Percentiles rank a stretch among this genome's conserved stretches.
phyloP scores from a whole-genome alignment of 352 stramenopile genomes.

The Phytophthora litchii region DNA sequence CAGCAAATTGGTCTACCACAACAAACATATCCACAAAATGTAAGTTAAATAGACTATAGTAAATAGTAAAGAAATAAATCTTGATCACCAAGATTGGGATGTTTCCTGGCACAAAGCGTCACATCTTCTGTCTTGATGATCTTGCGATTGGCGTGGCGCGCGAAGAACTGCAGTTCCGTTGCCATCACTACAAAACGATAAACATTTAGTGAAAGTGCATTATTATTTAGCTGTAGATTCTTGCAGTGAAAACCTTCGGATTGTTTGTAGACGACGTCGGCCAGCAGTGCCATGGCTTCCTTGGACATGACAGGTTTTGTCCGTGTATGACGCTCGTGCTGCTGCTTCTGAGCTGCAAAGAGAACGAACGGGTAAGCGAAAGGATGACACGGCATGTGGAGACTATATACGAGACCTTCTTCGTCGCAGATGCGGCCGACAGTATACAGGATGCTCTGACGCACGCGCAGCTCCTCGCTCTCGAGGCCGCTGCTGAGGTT shows the following conservation, averaged over 20 bases:
- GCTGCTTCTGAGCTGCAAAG: conserved; percentile 55
- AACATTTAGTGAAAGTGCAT: no score
- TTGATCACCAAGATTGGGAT: conserved; percentile 52
- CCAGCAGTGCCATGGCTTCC: conserved; percentile 66
- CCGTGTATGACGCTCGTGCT: conserved; percentile 47
- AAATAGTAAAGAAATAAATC: background rate
- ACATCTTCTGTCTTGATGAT: conserved; percentile 81
- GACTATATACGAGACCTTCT: conserved; percentile 38
- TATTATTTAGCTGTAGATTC: background rate
- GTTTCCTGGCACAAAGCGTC: conserved; percentile 65
- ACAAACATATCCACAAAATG: background rate
- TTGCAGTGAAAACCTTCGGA: conserved; percentile 44
- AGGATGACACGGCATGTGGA: background rate
- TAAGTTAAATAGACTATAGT: background rate
- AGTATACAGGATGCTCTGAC: conserved; percentile 69
- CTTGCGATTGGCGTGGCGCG: conserved; percentile 70
- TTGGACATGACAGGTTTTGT: conserved; percentile 57
- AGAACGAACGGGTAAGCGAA: background rate
- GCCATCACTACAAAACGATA: conserved; percentile 54
- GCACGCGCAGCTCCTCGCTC: conserved; percentile 72
- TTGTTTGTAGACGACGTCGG: conserved; percentile 69
- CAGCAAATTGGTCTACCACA: conserved; percentile 48
- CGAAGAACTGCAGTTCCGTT: conserved; percentile 79
- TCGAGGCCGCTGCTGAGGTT: conserved; percentile 23
- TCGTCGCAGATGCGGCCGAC: conserved; percentile 75